These are phyloP conservation scores for Talaromyces sp. DNA, from an alignment of 2,329 filamentous ascomycete species.

Conservation along the genomic window DNA sequence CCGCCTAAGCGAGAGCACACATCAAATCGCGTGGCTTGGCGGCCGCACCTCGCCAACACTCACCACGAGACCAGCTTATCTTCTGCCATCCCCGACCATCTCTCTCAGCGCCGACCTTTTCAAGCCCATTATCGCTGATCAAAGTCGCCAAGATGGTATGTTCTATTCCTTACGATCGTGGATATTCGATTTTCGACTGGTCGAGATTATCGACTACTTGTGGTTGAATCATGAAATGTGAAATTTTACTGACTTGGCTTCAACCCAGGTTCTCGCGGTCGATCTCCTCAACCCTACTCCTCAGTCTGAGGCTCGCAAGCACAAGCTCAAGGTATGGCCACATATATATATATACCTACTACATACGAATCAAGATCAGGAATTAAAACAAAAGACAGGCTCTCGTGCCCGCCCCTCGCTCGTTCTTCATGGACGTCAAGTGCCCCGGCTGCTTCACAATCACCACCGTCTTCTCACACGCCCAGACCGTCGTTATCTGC, in stretches of 20 bases:
- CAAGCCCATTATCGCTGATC: conserved; percentile 37
- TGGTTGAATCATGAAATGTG: neutral
- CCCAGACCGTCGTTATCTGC: conserved; percentile 99
- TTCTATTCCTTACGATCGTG: conserved; percentile 12
- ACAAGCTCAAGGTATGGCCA: conserved; percentile 96
- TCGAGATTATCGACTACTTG: neutral
- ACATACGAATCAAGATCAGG: neutral
- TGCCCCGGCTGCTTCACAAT: conserved; percentile 99
- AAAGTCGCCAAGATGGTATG: conserved; percentile 42
- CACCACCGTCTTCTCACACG: conserved; percentile 99
- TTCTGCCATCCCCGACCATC: conserved; percentile 33
- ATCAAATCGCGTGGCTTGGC: conserved; percentile 12
- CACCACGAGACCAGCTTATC: neutral
- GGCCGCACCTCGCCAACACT: conserved; percentile 13
- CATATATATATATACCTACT: neutral
- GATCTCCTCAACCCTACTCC: conserved; percentile 99
- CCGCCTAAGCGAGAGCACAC: conserved; percentile 17
- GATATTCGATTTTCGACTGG: neutral
- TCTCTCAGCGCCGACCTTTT: conserved; percentile 33
- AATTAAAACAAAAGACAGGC: conserved; percentile 50
- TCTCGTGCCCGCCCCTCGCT: conserved; percentile 92
- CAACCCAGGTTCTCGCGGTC: conserved; percentile 91
- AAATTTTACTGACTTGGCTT: conserved; percentile 15
- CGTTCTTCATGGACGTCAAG: conserved; percentile 99
- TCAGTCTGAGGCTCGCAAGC: conserved; percentile 97